Evolutionary conservation across 495 filamentous ascomycete genomes (phyloP).

Genomic region (Neurospora sp.): DNA sequence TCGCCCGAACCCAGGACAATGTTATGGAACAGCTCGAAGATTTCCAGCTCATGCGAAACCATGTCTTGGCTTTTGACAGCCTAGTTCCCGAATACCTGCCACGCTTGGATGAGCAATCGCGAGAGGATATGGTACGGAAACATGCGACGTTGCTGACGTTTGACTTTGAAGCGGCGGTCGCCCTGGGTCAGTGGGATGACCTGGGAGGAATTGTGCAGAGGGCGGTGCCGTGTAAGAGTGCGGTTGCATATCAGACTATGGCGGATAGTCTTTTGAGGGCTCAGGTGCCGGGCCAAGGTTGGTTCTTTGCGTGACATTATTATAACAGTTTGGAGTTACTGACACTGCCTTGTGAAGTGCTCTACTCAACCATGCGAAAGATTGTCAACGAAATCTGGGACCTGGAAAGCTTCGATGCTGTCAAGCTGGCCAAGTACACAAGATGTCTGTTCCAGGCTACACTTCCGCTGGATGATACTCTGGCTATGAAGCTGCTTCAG

Average conservation of each 20-base stretch:
- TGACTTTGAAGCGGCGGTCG: slow-evolving; percentile 64
- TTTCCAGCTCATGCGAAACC: slow-evolving; percentile 48
- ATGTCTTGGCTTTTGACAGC: slow-evolving; percentile 45
- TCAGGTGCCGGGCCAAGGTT: slow-evolving; percentile 40
- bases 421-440: slow-evolving; percentile 58
- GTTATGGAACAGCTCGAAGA: slow-evolving; percentile 47
- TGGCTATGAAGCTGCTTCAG: slow-evolving; percentile 46
- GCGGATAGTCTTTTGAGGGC: slow-evolving; percentile 52
- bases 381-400: slow-evolving; percentile 55
- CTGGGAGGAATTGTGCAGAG: slow-evolving; percentile 52
- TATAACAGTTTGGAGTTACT: slow-evolving; percentile 3
- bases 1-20: slow-evolving; percentile 57
- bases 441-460: slow-evolving; percentile 61
- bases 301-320: not conserved
- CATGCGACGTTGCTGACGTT: slow-evolving; percentile 55
- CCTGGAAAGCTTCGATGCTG: slow-evolving; percentile 38
- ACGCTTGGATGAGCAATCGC: slow-evolving; percentile 31
- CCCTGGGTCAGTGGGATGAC: slow-evolving; percentile 56
- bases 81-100: slow-evolving; percentile 25
- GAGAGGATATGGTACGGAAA: slow-evolving; percentile 47
- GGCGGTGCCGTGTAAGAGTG: slow-evolving; percentile 26
- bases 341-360: slow-evolving; percentile 13
- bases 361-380: slow-evolving; percentile 44
- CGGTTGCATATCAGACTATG: slow-evolving; percentile 38
- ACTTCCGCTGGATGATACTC: slow-evolving; percentile 31